Base-by-base conservation (phyloP, 208 protist genomes). In the Trypanosoma mega region DNA sequence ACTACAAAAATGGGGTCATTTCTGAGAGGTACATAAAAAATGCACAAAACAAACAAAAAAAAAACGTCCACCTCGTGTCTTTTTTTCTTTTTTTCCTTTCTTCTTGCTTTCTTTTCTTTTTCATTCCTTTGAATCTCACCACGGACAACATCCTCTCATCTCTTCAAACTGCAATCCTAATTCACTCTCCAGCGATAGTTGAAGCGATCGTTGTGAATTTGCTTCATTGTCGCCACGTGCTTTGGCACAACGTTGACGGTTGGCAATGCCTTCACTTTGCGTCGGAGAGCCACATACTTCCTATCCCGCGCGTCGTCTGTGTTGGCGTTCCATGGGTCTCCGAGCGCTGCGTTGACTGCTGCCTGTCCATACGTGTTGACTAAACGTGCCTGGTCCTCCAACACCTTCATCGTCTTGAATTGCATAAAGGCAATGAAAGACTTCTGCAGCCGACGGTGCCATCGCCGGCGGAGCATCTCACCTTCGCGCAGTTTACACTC, bases 131-230 rank as follows among this genome's bases (percentile, higher is more conserved):
- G 12, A n/a, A 14, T 43, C 5, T 20, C 12, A 21, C 34, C 26
- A 37, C 14, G 36, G 41, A 56, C 14, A 26, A 21, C 8, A 56
- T 21, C 24, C 7, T 56, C 12, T 9, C 12, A 37, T 21, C 12
- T 14, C 18, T n/a, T n/a, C n/a, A n/a, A n/a, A n/a, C 36, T 18
- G 33, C 18, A 14, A 21, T 16, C 9, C 64, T 77, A 95, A 57
- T 95, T 93, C 43, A 92, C 82, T 14, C 89, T 80, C 89, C 89
- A 95, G 55, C 85, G 85, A 59, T 82, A 86, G 58, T 95, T 88
- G 65, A 95, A 95, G 62, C 89, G 89, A 67, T 95, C 89, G 62
- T 95, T 95, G 76, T 95, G 89, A 57, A 93, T 93, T 66, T 95
- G 89, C 74, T 93, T 95, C 85, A 92, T 92, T 14, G 89, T 95